These are phyloP conservation scores for Penicillium psychrofluorescens DNA, from an alignment of 495 filamentous ascomycete species.

Conservation along the genomic window DNA sequence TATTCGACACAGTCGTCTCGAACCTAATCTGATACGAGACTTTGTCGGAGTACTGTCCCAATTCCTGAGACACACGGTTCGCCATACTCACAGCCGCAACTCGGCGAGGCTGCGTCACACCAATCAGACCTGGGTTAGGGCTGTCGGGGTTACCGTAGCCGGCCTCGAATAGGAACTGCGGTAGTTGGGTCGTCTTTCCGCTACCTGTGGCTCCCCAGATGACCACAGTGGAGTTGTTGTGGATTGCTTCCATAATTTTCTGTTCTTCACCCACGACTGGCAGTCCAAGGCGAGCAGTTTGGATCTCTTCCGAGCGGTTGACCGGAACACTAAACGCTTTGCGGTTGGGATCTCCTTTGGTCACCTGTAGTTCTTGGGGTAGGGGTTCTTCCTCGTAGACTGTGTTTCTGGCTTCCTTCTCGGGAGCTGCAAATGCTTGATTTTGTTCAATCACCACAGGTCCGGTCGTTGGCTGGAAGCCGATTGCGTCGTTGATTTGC, in stretches of 20 bases:
- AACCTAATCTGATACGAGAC: conserved; percentile 96
- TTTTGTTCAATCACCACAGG: conserved; percentile 20
- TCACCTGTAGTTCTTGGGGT: conserved; percentile 63
- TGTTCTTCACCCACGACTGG: conserved; percentile 94
- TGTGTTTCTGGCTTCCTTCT: conserved; percentile 26
- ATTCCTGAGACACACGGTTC: conserved; percentile 77
- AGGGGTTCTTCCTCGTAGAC: conserved; percentile 67
- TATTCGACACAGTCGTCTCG: conserved; percentile 71
- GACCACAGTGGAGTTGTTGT: conserved; percentile 78
- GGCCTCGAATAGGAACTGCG: conserved; percentile 90
- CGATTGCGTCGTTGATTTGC: conserved; percentile 70
- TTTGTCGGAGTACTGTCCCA: conserved; percentile 58
- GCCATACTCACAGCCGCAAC: conserved; percentile 95
- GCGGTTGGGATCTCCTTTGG: conserved; percentile 48
- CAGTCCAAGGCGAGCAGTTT: conserved; percentile 67
- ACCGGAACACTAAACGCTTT: conserved; percentile 75
- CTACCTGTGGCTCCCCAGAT: conserved; percentile 96
- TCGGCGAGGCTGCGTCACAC: conserved; percentile 87
- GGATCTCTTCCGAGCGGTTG: conserved; percentile 62
- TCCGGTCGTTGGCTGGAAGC: conserved; percentile 47
- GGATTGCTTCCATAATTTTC: conserved; percentile 95
- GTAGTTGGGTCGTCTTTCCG: conserved; percentile 95
- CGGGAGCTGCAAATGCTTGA: conserved; percentile 19
- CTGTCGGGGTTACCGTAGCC: conserved; percentile 77
- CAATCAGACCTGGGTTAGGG: conserved; percentile 84